Percentiles rank a stretch among this genome's conserved stretches.
phyloP scores from a whole-genome alignment of 140 eudicot species.

The Bidens hawaiensis region DNA sequence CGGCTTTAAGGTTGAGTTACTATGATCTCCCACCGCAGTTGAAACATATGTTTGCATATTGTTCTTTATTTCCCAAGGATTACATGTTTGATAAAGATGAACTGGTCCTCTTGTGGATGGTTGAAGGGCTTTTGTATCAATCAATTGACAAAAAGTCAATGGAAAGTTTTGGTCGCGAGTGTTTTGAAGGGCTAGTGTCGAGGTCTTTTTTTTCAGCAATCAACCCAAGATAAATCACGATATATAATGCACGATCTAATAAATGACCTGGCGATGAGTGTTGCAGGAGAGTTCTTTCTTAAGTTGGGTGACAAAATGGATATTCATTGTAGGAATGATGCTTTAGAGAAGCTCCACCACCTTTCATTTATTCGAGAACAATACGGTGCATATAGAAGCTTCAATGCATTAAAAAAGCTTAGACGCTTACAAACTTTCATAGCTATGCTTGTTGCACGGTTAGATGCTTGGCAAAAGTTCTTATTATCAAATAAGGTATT shows the following conservation, averaged over 20 bases:
- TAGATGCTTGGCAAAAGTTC: background rate
- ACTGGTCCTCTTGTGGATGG: constrained; percentile 41
- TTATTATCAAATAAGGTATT: background rate
- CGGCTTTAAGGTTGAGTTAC: constrained; percentile 34
- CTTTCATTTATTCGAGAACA: constrained; percentile 21
- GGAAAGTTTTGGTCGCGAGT: constrained; percentile 32
- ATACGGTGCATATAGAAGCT: background rate
- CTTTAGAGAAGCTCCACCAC: constrained; percentile 25
- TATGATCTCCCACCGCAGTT: constrained; percentile 33
- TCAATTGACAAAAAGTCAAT: background rate
- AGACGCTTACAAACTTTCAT: constrained; percentile 24
- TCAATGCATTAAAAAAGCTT: constrained; percentile 2
- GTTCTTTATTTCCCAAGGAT: constrained; percentile 39
- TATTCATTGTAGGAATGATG: background rate
- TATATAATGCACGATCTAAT: constrained; percentile 44
- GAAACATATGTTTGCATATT: constrained; percentile 36
- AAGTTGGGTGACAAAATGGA: constrained; percentile 10
- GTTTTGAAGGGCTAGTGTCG: constrained; percentile 26
- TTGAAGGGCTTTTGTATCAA: constrained; percentile 26
- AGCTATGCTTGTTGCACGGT: background rate
- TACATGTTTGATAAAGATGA: constrained; percentile 11
- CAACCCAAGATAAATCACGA: background rate
- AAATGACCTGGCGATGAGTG: constrained; percentile 37
- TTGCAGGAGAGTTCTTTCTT: constrained; percentile 24
- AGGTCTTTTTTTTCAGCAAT: constrained; percentile 37